Evolutionary conservation across 2,329 filamentous ascomycete genomes (phyloP).

Genomic region (Pestalotiopsis sp.): DNA sequence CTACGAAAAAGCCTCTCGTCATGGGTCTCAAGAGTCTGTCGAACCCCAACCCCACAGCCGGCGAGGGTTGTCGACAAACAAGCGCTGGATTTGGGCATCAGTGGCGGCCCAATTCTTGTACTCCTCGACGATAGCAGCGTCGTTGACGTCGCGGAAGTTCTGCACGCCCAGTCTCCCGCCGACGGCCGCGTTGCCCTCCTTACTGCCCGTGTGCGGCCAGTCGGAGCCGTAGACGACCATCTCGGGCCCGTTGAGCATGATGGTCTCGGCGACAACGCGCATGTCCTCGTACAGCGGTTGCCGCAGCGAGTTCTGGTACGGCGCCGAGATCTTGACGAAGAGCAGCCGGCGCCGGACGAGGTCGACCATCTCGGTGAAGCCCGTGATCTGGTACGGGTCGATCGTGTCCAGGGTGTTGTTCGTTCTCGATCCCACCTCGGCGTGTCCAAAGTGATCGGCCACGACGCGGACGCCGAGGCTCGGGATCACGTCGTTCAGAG

Average conservation of each 20-base stretch:
- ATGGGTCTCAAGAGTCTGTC: not conserved
- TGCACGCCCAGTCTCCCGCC: not conserved
- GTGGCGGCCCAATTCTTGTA: slow-evolving; percentile 1
- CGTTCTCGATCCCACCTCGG: not conserved
- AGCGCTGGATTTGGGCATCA: not conserved
- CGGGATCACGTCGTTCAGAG: not conserved
- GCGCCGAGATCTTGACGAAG: not conserved
- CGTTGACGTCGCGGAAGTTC: not conserved
- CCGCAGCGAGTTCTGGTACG: not conserved
- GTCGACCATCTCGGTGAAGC: not conserved
- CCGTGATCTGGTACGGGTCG: not conserved
- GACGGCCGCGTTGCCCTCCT: not conserved
- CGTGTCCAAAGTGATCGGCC: not conserved
- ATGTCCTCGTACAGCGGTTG: not conserved
- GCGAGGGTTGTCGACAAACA: slow-evolving; percentile 1
- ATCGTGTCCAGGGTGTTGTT: not conserved
- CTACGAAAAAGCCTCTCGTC: not conserved
- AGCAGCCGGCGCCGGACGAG: not conserved
- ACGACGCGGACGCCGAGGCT: not conserved
- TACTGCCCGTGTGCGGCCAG: not conserved
- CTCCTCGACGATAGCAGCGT: not conserved
- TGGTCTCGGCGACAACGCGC: not conserved
- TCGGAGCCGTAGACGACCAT: slow-evolving; percentile 1
- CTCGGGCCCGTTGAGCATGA: not conserved
- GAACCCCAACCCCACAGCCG: not conserved